Conservation (phyloP, 2,329 filamentous ascomycete species). For the Colletotrichum sp. region DNA sequence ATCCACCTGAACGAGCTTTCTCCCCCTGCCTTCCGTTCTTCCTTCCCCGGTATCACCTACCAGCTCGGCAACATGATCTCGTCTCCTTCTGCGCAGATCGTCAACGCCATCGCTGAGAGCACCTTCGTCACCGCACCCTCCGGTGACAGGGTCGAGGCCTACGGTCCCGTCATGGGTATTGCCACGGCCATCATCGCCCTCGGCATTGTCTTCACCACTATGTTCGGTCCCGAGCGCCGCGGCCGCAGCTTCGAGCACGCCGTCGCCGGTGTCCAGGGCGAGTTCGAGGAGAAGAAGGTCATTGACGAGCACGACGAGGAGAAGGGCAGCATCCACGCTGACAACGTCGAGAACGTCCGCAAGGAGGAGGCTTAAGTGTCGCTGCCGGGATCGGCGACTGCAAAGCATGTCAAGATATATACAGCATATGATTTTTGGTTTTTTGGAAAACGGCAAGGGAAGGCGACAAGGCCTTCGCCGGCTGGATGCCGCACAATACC, state of each 20-base stretch:
- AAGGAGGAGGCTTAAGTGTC: background rate
- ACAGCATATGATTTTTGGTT: background rate
- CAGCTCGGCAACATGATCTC: conserved; percentile 80
- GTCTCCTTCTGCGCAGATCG: conserved; percentile 76
- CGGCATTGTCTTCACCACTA: conserved; percentile 71
- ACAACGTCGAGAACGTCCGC: conserved; percentile 10
- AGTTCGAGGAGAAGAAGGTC: conserved; percentile 28
- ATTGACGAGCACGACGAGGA: conserved; percentile 34
- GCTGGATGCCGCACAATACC: background rate
- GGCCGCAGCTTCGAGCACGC: conserved; percentile 73
- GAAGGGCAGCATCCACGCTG: conserved; percentile 26
- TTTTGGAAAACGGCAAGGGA: background rate
- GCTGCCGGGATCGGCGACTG: background rate
- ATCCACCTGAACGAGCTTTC: conserved; percentile 79
- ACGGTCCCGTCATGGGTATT: conserved; percentile 77
- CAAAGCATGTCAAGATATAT: background rate
- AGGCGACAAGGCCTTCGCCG: background rate
- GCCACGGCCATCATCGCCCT: conserved; percentile 78
- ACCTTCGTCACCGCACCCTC: conserved; percentile 55
- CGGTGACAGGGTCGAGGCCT: conserved; percentile 68
- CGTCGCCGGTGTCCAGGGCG: conserved; percentile 39
- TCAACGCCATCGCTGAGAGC: conserved; percentile 75
- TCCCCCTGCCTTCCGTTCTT: conserved; percentile 72
- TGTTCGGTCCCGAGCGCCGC: conserved; percentile 76
- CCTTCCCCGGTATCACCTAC: conserved; percentile 74